Conservation (phyloP, 768 basidiomycete genomes). For the Leccinum sublutescens region DNA sequence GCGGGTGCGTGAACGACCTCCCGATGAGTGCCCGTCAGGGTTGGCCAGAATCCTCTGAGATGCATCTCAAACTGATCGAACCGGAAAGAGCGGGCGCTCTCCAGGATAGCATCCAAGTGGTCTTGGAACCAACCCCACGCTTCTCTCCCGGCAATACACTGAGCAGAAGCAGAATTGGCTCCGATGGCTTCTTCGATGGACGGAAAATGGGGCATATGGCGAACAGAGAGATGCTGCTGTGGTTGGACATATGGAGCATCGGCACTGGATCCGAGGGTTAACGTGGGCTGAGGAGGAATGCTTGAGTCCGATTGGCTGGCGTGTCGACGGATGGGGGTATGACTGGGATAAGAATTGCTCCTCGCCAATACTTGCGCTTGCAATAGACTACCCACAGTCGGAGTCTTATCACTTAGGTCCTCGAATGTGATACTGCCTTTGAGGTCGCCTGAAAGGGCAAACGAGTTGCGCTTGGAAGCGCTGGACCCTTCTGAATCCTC, state of each 20-base stretch:
- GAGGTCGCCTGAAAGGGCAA: conserved; percentile 59
- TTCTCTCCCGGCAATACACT: conserved; percentile 77
- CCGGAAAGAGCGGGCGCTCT: conserved; percentile 71
- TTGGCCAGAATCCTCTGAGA: conserved; percentile 83
- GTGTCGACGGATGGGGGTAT: conserved; percentile 77
- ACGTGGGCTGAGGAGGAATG: conserved; percentile 53
- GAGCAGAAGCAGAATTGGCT: conserved; percentile 67
- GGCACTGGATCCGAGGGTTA: conserved; percentile 48
- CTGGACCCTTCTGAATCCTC: conserved; percentile 81
- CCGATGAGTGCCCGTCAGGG: conserved; percentile 68
- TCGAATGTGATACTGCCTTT: conserved; percentile 57
- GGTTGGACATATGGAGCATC: conserved; percentile 47
- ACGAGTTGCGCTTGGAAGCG: conserved; percentile 73
- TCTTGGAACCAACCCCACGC: conserved; percentile 94
- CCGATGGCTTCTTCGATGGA: conserved; percentile 84
- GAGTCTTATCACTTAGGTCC: conserved; percentile 82
- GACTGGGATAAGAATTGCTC: conserved; percentile 57
- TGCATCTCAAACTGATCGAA: conserved; percentile 92
- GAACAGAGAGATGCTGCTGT: conserved; percentile 61
- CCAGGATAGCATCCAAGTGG: conserved; percentile 80
- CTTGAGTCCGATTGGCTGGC: conserved; percentile 53
- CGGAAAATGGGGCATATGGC: conserved; percentile 78
- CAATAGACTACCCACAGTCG: conserved; percentile 73
- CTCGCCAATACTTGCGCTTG: conserved; percentile 69
- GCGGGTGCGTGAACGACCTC: conserved; percentile 88